Base-by-base conservation (phyloP, 139 green algal genomes). In the Pseudopediastrum boryanum region DNA sequence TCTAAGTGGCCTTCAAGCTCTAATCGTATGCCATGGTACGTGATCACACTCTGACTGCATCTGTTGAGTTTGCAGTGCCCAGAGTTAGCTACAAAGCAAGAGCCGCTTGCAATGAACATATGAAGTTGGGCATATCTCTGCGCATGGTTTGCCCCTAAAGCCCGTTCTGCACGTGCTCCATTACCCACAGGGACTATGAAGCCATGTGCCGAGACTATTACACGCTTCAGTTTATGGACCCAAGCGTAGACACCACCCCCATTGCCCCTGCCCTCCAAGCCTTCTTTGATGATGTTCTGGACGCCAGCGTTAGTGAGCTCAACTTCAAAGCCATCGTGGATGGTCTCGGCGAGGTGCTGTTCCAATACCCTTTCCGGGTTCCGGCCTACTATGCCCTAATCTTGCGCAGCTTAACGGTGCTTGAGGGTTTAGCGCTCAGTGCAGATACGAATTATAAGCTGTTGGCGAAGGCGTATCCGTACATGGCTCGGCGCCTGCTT, bases 251-350 rank as follows among this genome's bases (percentile, higher is more conserved):
- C 89, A 97, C 94, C n/a, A 81, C 86, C 2, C 96, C 96, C 67
- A 98, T 99, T 72, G n/a, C n/a, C n/a, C 95, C 94, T 6, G 92
- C 96, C 9, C 89, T 93, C 0, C 92, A 91, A 33, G 88, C 54
- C 1, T 99, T 99, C 80, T 99, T 99, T 78, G 96, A 99, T 81
- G 87, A 98, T 54, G 94, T 98, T 31, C 81, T 99, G 66, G 83
- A 91, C 41, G 33, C 83, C 36, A 54, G 62, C 25, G 75, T 82
- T 13, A 46, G 33, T 39, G 74, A 95, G 79, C 90, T 99, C 36
- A 99, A 99, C 85, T 99, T 99, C 91, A 97, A 94, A 72, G 83
- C 92, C 64, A 96, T 98, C 43, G 93, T 98, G 48, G 96, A 99
- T 46, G 96, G 96, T 6, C 89, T 99, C 61, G 96, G 96, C 1